Evolutionary conservation across 108 stramenopile genomes (phyloP), one percentile per base, ranked within the genome.

Genomic region (Cyclostephanos invisitatus): DNA sequence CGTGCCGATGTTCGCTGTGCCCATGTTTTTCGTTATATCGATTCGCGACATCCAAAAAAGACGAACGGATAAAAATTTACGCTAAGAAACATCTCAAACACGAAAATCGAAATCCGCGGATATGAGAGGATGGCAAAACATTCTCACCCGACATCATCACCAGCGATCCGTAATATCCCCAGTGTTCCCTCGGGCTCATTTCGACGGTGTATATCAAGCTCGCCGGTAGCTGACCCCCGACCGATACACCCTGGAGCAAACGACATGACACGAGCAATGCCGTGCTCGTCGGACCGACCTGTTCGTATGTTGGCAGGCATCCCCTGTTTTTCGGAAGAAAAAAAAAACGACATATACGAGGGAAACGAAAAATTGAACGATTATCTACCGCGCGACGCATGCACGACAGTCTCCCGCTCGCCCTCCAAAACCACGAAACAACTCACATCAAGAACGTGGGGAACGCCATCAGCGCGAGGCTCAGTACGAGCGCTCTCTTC

Each of bases 151-250:
- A 24, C 53, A 54, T 54, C 86, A 89, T 87, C 35, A 86, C 84
- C 32, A 85, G 63, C 22, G 67, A 36, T 24, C 91, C 91, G 70
- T 88, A 90, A 59, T 74, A 86, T 51, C 89, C 89, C 89, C 87
- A 88, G 12, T 74, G 81, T 21, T 71, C 57, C 55, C 57, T 71
- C 37, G 63, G 65, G 25, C 51, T 67, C 48, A 49, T 73, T 66
- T 95, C 93, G 9, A 91, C 75, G 1, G 87, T 89, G 67, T 85
- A 92, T 28, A 95, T 86, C 17, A 90, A 64, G 22, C 83, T 81
- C 18, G 85, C 82, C 67, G 89, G 91, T 40, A 96, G 64, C 70
- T 96, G 96, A 0, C 91, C 94, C 12, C 95, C 95, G 0, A 96
- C 96, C 67, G 79, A 82, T 62, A 95, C 67, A 0, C 96, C 96